Evolutionary conservation across 2,329 filamentous ascomycete species (phyloP).

Genomic region (Tolypocladium tropicale): DNA sequence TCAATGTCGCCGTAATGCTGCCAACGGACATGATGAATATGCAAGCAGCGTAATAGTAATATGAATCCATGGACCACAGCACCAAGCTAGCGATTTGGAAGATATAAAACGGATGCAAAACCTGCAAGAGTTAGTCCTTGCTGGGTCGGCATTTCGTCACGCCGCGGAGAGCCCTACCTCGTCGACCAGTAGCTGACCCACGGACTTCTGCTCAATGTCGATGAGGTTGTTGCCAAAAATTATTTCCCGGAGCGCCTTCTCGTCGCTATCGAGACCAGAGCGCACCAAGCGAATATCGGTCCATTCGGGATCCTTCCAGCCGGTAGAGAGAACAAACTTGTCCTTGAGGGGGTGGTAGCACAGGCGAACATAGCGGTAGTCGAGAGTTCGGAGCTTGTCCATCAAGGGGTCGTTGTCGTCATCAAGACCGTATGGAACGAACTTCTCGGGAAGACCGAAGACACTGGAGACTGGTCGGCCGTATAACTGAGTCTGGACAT

Average conservation of each 20-base stretch:
- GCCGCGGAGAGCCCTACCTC: slow-evolving; percentile 45
- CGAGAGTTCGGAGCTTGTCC: slow-evolving; percentile 62
- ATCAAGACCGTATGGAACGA: slow-evolving; percentile 40
- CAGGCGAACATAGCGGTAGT: slow-evolving; percentile 91
- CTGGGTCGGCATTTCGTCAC: background rate
- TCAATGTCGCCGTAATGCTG: slow-evolving; percentile 78
- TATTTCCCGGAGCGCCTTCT: slow-evolving; percentile 69
- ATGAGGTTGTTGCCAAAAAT: slow-evolving; percentile 89
- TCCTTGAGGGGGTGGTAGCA: slow-evolving; percentile 84
- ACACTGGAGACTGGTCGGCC: slow-evolving; percentile 48
- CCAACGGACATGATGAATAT: slow-evolving; percentile 92
- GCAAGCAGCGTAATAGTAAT: slow-evolving; percentile 94
- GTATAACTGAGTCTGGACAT: slow-evolving; percentile 46
- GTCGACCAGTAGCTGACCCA: slow-evolving; percentile 73
- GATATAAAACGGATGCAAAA: slow-evolving; percentile 95
- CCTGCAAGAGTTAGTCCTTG: slow-evolving; percentile 32
- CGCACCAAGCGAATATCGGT: slow-evolving; percentile 65
- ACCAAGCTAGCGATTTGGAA: slow-evolving; percentile 93
- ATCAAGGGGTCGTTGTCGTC: slow-evolving; percentile 66
- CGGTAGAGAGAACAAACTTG: slow-evolving; percentile 75
- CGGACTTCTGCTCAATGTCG: slow-evolving; percentile 84
- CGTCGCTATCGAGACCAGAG: slow-evolving; percentile 75
- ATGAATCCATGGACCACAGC: slow-evolving; percentile 90
- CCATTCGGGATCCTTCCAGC: slow-evolving; percentile 94
- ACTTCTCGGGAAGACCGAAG: slow-evolving; percentile 59